Base-by-base conservation (phyloP, 345 rosid species). In the Ceriops zippeliana region DNA sequence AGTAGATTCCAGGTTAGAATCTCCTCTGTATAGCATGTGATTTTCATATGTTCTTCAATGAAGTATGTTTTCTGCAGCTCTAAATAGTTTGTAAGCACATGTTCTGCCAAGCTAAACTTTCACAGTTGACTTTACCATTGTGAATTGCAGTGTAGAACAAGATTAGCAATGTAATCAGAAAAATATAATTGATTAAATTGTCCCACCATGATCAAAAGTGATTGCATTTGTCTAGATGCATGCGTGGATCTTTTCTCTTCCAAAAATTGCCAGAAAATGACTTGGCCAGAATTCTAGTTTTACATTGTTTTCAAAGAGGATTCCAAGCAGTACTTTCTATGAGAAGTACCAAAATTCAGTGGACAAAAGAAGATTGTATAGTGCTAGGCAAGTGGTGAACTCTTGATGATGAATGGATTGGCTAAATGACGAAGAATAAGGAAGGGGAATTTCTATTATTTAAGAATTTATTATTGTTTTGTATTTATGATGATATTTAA, bases 1-100 rank as follows among this genome's bases (percentile, higher is more conserved):
- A 66, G 75, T 86, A 28, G 92, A 90, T 76, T 82, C 96, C 72
- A 95, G 99, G 99, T 95, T 70, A 78, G 82, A 68, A 67, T 66
- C 62, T 79, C 35, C 34, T 65, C 53, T 2, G 17, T 30, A 21
- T 22, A 19, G 20, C 30, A 34, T 17, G 51, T 35, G 11, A 24
- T 31, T 21, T 47, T 9, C 52, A 46, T 9, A 57, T n/a, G 10
- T 30, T 24, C 26, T 52, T 31, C 21, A 17, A 7, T 22, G 27
- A 0, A 22, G 16, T 54, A 54, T 8, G 11, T 13, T 54, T 22
- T 54, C 24, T 9, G 28, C 30, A 9, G 9, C 6, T 54, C 17
- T 3, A 9, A 54, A 21, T 8, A 26, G 30, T 62, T 16, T 37
- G 26, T 7, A 30, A 27, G 57, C 20, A 51, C 26, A 28, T 20